These are phyloP conservation scores for Naumovozyma castellii DNA, from an alignment of 805 yeast genomes.

Conservation along the genomic window DNA sequence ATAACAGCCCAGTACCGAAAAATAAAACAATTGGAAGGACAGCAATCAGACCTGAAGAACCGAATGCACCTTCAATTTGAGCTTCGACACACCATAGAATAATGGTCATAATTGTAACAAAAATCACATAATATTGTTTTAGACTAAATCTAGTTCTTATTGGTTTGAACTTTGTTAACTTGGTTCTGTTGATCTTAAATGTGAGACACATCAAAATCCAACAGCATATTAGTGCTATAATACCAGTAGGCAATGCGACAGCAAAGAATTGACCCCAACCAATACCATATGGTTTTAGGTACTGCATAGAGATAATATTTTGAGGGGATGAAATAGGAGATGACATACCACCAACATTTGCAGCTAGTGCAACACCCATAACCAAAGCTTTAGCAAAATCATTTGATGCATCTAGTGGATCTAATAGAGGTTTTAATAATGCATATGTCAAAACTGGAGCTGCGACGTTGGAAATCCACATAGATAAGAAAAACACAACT, in stretches of 20 bases:
- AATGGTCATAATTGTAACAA: slow-evolving; percentile 64
- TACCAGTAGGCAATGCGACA: slow-evolving; percentile 74
- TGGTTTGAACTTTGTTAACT: slow-evolving; percentile 37
- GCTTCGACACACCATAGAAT: slow-evolving; percentile 84
- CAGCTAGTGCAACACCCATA: slow-evolving; percentile 83
- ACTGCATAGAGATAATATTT: slow-evolving; percentile 79
- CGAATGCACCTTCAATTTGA: slow-evolving; percentile 59
- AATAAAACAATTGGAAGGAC: slow-evolving; percentile 75
- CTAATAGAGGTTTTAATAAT: slow-evolving; percentile 73
- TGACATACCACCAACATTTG: slow-evolving; percentile 92
- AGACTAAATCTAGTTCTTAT: slow-evolving; percentile 58
- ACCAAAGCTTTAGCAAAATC: slow-evolving; percentile 78
- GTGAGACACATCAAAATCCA: slow-evolving; percentile 62
- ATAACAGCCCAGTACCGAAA: slow-evolving; percentile 80
- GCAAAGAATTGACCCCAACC: slow-evolving; percentile 91
- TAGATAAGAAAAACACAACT: slow-evolving; percentile 75
- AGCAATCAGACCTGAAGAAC: slow-evolving; percentile 90
- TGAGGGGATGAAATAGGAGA: slow-evolving; percentile 97
- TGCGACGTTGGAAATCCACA: slow-evolving; percentile 96
- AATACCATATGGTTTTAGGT: slow-evolving; percentile 57
- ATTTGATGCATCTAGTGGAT: slow-evolving; percentile 66
- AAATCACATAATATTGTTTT: slow-evolving; percentile 64
- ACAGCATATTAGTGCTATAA: slow-evolving; percentile 49
- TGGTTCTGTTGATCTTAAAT: slow-evolving; percentile 41
- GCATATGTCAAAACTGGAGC: slow-evolving; percentile 90